Conservation (phyloP, 352 stramenopile genomes). For the Phytophthora hibernalis region DNA sequence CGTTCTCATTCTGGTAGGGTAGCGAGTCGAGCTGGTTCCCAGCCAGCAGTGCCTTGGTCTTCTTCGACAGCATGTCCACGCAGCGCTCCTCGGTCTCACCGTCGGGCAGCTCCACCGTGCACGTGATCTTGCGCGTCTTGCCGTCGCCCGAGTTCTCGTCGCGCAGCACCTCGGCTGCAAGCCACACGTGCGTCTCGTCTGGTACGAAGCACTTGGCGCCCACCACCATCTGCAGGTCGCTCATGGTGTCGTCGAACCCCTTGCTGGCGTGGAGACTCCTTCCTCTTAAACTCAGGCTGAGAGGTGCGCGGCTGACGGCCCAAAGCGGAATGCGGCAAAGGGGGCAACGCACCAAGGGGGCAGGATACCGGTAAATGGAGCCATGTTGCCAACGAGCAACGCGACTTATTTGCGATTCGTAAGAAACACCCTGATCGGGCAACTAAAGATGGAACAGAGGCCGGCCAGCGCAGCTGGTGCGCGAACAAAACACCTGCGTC, state of each 20-base stretch:
- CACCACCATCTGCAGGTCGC: slow-evolving; percentile 65
- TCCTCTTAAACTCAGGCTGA: slow-evolving; percentile 18
- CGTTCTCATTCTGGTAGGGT: slow-evolving; percentile 86
- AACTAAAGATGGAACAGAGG: slow-evolving; percentile 24
- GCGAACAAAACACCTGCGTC: no score
- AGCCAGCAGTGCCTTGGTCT: slow-evolving; percentile 74
- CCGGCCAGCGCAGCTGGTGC: slow-evolving; percentile 32
- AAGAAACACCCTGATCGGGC: slow-evolving; percentile 12
- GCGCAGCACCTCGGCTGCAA: slow-evolving; percentile 76
- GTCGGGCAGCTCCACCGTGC: slow-evolving; percentile 64
- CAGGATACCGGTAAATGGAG: slow-evolving; percentile 37
- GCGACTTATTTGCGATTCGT: slow-evolving; percentile 8
- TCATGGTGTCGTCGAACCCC: slow-evolving; percentile 35
- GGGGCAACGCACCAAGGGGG: slow-evolving; percentile 9
- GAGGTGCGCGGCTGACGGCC: slow-evolving; percentile 12
- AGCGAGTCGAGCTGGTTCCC: slow-evolving; percentile 80
- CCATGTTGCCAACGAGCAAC: slow-evolving; percentile 30
- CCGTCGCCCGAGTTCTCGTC: slow-evolving; percentile 69
- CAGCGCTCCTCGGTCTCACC: slow-evolving; percentile 62
- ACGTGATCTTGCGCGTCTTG: slow-evolving; percentile 71
- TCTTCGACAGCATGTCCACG: slow-evolving; percentile 76
- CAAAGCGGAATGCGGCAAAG: slow-evolving; percentile 34
- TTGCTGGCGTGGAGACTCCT: neutral
- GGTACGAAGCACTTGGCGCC: slow-evolving; percentile 89
- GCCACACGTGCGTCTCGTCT: slow-evolving; percentile 87